Base-by-base conservation (phyloP, 1,139 yeast species). In the Zygotorulaspora mrakii region DNA sequence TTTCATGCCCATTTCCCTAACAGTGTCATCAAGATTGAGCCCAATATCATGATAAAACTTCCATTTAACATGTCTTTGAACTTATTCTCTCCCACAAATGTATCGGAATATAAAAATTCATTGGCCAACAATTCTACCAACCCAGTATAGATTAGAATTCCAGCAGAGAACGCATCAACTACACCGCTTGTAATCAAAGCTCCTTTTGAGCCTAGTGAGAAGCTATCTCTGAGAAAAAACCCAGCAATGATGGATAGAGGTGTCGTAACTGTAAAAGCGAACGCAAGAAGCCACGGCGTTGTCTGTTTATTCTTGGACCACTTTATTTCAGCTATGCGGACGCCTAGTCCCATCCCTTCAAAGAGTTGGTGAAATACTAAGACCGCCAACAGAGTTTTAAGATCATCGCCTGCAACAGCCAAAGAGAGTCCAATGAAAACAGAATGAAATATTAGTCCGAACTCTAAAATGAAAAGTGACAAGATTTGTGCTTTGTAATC, bases 1-100 rank as follows among this genome's bases (percentile, higher is more conserved):
- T n/a, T n/a, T 66, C 61, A 86, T n/a, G 94, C 95, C 96, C 95
- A 86, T 61, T 76, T 79, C 43, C 94, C 96, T 41, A 86, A 68
- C 42, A 86, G 68, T 1, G 95, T 94, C 95, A 86, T 86, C 39
- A 84, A 61, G 33, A 82, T 83, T 28, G 85, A 77, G 27, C 94
- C 88, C 49, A 69, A 54, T 53, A 76, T 64, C 73, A 77, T 14
- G 40, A 39, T n/a, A 33, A 45, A 48, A 27, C 50, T 45, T 11
- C 50, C 33, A 23, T 42, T 64, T 28, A 42, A 53, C 57, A 51
- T 62, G 54, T 12, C 74, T 68, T 36, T 53, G 52, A 61, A 49
- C 26, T 79, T 77, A 46, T 74, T 76, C 24, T 71, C 69, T 25
- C 76, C 67, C 57, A 74, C 82, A 50, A 85, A 69, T 64, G 84